Evolutionary conservation across 2,329 filamentous ascomycete species (phyloP), one percentile per base, ranked within the genome.

Genomic region (Rhynchosporium agropyri): DNA sequence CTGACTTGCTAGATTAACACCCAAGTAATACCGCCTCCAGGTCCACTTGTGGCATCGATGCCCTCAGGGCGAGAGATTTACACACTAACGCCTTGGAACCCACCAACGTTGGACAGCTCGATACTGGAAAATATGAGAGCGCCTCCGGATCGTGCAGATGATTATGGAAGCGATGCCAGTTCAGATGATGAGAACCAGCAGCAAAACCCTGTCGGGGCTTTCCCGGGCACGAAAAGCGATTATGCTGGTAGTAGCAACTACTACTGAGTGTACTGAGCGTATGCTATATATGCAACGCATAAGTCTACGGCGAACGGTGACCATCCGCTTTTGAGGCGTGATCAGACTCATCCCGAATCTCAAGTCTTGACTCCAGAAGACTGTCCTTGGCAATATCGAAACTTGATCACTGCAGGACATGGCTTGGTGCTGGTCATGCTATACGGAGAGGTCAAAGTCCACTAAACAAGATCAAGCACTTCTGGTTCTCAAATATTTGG

Each of bases 31-130:
- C 92, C 93, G 0, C 82, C 89, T 0, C 83, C 84, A 4, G 88
- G 87, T 13, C 84, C 89, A 0, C 78, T 97, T 9, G 77, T 96
- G 4, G 84, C 90, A 6, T 88, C 86, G 65, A 89, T 98, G 79
- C 94, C 95, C 0, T 94, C 90, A 1, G 94, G 94, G 1, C 85
- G 94, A 66, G 93, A 97, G 71, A 92, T 97, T 59, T 89, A 96
- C 67, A 83, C 80, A 0, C 79, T 91, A 42, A 88, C 88, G 71
- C 80, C 85, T 0, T 97, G 87, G 69, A 79, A 83, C 6, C 83
- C 86, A 0, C 89, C 89, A 0, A 74, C 77, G 1, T 77, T 97
- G 10, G 89, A 89, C 49, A 79, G 82, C 10, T 83, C 87, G 33
- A 79, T 84, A 0, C 77, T 98, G 10, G 84, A 88, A 57, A 77